Evolutionary conservation across 139 green algal genomes (phyloP), one percentile per base, ranked within the genome.

Genomic region (Diplosphaera chodatii): DNA sequence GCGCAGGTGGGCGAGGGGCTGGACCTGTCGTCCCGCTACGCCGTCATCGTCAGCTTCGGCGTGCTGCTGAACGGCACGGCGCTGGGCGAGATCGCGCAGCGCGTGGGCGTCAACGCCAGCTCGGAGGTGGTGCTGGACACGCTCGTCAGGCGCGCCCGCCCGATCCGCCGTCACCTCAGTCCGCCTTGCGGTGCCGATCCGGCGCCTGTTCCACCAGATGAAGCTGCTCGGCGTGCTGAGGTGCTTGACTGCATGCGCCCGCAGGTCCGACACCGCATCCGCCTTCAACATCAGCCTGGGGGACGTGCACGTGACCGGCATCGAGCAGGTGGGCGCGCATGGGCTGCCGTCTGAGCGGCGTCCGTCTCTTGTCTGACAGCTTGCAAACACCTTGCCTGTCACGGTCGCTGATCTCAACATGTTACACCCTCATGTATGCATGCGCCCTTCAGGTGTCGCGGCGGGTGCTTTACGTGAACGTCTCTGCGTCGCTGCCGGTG

Each of bases 11-110:
- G 25, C 37, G 20, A 27, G 16, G 48, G 48, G 16, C 65, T 62
- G 48, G 74, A 74, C 40, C 55, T 73, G 21, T 68, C 37, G 22
- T 67, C 32, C n/a, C 74, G 82, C 25, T 88, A 85, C 41, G 83
- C 81, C 5, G 83, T 88, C 40, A 77, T 88, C 66, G 73, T 88
- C 3, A 72, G 59, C 69, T 85, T 88, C 55, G 79, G 66, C 10
- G 74, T 88, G 4, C 59, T 75, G 29, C 67, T 88, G 4, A 85
- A 69, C 10, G 80, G 78, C 37, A 78, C 78, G 4, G 64, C 74
- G 4, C 70, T 74, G 23, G 78, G 87, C 23, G 75, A 78, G 18
- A 77, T 87, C 40, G 74, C 80, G 31, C 29, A 65, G 22, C 68
- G 74, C 74, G 71, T 75, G 13, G 82, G 82, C 16, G 82, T 88